Evolutionary conservation across 2,329 filamentous ascomycete species (phyloP).

Genomic region (Pseudocercospora crystallina): DNA sequence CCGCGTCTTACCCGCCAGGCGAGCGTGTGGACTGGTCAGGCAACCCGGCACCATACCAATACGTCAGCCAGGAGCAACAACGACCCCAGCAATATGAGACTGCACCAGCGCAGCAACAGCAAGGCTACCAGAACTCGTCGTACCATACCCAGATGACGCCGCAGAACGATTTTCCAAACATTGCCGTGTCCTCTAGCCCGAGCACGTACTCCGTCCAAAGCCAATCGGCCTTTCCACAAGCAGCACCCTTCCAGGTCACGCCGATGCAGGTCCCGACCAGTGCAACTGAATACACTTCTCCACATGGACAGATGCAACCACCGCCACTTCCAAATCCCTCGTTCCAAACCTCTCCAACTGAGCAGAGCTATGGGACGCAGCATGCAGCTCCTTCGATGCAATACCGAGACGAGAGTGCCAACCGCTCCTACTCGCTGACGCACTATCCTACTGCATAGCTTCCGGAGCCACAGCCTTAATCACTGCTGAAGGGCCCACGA

Average conservation of each 20-base stretch:
- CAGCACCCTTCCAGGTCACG: constrained; percentile 21
- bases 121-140: constrained; percentile 17
- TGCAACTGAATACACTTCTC: constrained; percentile 22
- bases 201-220: constrained; percentile 22
- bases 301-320: constrained; percentile 30
- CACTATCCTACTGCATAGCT: constrained; percentile 27
- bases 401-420: constrained; percentile 26
- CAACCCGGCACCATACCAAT: constrained; percentile 25
- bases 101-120: constrained; percentile 20
- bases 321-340: constrained; percentile 24
- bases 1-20: constrained; percentile 17
- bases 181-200: constrained; percentile 27
- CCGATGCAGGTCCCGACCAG: constrained; percentile 25
- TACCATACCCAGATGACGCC: constrained; percentile 23
- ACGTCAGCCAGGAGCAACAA: constrained; percentile 25
- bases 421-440: constrained; percentile 24
- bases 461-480: background rate
- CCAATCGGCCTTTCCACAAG: constrained; percentile 16
- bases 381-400: constrained; percentile 21
- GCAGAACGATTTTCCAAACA: constrained; percentile 26
- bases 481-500: constrained; percentile 4
- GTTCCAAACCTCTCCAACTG: constrained; percentile 21
- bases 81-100: constrained; percentile 27
- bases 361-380: constrained; percentile 25
- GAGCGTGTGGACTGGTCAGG: constrained; percentile 27